Base-by-base conservation (phyloP, 495 filamentous ascomycete species). In the Daldinia loculata region DNA sequence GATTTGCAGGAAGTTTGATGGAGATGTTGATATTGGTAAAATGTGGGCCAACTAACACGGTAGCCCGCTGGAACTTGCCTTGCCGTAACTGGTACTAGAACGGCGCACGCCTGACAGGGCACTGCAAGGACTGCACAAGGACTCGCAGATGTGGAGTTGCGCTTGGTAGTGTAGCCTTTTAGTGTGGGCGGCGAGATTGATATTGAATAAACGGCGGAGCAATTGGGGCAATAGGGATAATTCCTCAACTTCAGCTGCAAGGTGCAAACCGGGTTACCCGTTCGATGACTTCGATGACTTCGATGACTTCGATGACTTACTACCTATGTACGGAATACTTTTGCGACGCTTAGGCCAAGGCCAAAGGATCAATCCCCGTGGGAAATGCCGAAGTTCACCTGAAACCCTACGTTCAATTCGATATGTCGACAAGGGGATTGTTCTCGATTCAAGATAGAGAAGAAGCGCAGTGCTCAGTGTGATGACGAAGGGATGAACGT, bases 1-100 rank as follows among this genome's bases (percentile, higher is more conserved):
- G 75, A 72, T 74, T 77, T 77, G 75, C 67, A 70, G 71, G 55
- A 67, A 63, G 66, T 70, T 74, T 64, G 71, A 74, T 74, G 71
- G 71, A 70, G 71, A 74, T 70, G 67, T 74, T 70, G 71, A 70
- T 64, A 67, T 67, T 74, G 71, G 48, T 67, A 70, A 70, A 74
- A 65, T 67, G 71, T 74, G 71, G 71, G 71, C 67, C 71, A 57
- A 48, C 71, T 70, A 74, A 63, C 30, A 70, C 63, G 70, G 70
- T 73, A 73, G 66, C 24, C 70, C 70, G 66, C 66, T 73, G 66
- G 63, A 62, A 63, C 56, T 62, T 66, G 61, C 43, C 52, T 61
- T 69, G 70, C 66, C 66, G 70, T 66, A 73, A 69, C 61, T 69
- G 62, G 70, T 56, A 69, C 61, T 34, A 66, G 62, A 59, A 63